phyloP scores from a whole-genome alignment of 768 basidiomycete genomes.

The Suillus sp. region DNA sequence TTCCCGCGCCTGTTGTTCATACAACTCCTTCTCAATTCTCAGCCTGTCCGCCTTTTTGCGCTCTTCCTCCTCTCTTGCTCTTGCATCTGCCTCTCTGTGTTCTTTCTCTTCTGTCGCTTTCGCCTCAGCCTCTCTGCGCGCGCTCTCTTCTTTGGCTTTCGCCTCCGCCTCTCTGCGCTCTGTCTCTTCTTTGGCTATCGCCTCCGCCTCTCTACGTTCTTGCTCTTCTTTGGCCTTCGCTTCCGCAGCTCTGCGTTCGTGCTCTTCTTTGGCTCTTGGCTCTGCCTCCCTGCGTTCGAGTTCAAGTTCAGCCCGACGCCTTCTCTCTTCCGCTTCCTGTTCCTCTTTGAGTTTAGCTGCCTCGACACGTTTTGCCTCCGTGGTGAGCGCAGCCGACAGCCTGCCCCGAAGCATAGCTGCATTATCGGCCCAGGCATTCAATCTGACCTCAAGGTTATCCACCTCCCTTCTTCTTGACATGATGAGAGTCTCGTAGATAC shows the following conservation, averaged over 20 bases:
- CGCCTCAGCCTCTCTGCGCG: slow-evolving; percentile 18
- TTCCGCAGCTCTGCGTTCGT: slow-evolving; percentile 36
- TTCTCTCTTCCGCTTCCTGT: slow-evolving; percentile 29
- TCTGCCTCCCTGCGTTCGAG: slow-evolving; percentile 35
- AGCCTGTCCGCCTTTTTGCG: slow-evolving; percentile 5
- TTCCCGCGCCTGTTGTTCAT: neutral
- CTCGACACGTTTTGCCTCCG: slow-evolving; percentile 46
- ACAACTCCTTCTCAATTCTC: slow-evolving; percentile 4
- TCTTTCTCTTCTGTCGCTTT: slow-evolving; percentile 14
- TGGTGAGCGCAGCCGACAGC: slow-evolving; percentile 42
- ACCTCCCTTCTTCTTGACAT: slow-evolving; percentile 49
- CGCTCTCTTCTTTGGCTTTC: slow-evolving; percentile 19
- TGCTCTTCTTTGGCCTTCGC: slow-evolving; percentile 20
- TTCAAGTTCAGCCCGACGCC: slow-evolving; percentile 20
- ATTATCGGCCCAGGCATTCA: slow-evolving; percentile 51
- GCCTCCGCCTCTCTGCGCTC: slow-evolving; percentile 22
- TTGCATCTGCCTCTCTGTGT: neutral
- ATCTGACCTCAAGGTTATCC: slow-evolving; percentile 51
- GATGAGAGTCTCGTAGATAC: slow-evolving; percentile 51
- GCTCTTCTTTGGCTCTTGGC: slow-evolving; percentile 37
- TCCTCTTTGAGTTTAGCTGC: slow-evolving; percentile 34
- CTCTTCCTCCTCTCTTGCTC: neutral
- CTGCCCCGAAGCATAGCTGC: slow-evolving; percentile 33
- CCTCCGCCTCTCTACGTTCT: slow-evolving; percentile 5
- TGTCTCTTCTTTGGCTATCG: slow-evolving; percentile 19